Percentiles rank a stretch among this genome's conserved stretches.
Conservation (phyloP, 495 filamentous ascomycete genomes). For the Hyaloscypha bicolor region DNA sequence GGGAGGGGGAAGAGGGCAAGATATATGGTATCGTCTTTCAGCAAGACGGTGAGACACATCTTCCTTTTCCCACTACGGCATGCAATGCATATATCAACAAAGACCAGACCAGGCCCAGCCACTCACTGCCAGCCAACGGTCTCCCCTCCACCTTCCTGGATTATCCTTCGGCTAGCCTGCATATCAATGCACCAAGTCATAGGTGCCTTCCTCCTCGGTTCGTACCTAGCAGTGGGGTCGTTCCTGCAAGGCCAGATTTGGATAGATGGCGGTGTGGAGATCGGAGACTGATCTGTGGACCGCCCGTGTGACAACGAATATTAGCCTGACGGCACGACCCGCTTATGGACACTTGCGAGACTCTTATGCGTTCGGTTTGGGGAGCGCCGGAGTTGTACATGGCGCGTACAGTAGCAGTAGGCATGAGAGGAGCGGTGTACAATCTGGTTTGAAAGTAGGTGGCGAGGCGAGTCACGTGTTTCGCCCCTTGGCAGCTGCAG, state of each 20-base stretch:
- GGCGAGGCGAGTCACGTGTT: slow-evolving; percentile 1
- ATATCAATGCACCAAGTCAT: slow-evolving; percentile 29
- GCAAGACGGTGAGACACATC: slow-evolving; percentile 22
- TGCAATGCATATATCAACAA: neutral
- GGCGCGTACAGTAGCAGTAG: neutral
- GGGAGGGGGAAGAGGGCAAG: neutral
- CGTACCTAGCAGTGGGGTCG: slow-evolving; percentile 18
- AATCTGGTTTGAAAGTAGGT: neutral
- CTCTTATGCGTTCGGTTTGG: slow-evolving; percentile 3
- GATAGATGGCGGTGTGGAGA: slow-evolving; percentile 28
- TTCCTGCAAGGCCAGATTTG: slow-evolving; percentile 21
- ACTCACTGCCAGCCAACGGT: slow-evolving; percentile 17
- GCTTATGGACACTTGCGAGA: slow-evolving; percentile 25
- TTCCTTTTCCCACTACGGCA: neutral
- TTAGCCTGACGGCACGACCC: slow-evolving; percentile 25
- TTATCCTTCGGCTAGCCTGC: slow-evolving; percentile 23
- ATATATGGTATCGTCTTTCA: slow-evolving; percentile 19
- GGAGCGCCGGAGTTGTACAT: neutral
- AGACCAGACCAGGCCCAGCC: slow-evolving; percentile 3
- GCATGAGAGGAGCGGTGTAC: slow-evolving; percentile 6
- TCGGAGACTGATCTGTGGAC: neutral
- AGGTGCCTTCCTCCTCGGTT: slow-evolving; percentile 20
- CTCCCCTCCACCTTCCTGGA: slow-evolving; percentile 1
- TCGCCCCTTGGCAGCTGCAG: neutral
- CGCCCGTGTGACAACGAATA: slow-evolving; percentile 28